These are phyloP conservation scores for Thymus mandschuricus DNA, from an alignment of 257 asterid species.

Conservation along the genomic window DNA sequence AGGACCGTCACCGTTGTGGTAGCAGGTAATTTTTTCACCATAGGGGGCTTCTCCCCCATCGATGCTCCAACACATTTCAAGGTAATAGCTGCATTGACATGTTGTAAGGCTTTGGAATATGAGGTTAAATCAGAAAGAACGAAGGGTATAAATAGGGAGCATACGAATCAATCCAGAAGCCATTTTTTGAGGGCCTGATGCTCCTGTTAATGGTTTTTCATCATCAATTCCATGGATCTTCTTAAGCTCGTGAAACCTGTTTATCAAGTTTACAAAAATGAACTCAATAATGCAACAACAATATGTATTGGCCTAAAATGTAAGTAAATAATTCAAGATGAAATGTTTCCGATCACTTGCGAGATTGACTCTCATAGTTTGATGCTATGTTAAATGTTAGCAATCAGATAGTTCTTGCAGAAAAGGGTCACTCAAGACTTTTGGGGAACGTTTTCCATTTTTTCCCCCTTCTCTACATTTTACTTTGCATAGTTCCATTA, in stretches of 20 bases:
- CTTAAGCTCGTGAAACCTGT: constrained; percentile 83
- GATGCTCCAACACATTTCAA: constrained; percentile 93
- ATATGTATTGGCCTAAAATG: neutral
- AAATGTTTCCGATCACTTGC: neutral
- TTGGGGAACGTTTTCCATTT: neutral
- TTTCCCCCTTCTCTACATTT: neutral
- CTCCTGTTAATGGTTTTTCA: constrained; percentile 60
- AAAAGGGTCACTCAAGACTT: neutral
- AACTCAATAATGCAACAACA: neutral
- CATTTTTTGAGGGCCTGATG: constrained; percentile 86
- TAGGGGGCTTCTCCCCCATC: constrained; percentile 76
- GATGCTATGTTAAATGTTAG: neutral
- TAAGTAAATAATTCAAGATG: neutral
- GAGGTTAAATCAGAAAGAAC: constrained; percentile 9
- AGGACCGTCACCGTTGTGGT: constrained; percentile 67
- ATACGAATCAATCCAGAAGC: constrained; percentile 89
- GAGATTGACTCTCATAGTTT: neutral
- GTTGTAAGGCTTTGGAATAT: constrained; percentile 18
- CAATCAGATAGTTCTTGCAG: neutral
- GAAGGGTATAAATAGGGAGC: constrained; percentile 25
- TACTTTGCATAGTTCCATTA: neutral
- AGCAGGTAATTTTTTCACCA: constrained; percentile 75
- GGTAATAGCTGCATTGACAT: constrained; percentile 61
- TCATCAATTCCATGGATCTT: constrained; percentile 77
- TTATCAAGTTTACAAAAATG: constrained; percentile 17